Evolutionary conservation across 2,329 filamentous ascomycete genomes (phyloP).

Genomic region (Hyphodiscus sp.): DNA sequence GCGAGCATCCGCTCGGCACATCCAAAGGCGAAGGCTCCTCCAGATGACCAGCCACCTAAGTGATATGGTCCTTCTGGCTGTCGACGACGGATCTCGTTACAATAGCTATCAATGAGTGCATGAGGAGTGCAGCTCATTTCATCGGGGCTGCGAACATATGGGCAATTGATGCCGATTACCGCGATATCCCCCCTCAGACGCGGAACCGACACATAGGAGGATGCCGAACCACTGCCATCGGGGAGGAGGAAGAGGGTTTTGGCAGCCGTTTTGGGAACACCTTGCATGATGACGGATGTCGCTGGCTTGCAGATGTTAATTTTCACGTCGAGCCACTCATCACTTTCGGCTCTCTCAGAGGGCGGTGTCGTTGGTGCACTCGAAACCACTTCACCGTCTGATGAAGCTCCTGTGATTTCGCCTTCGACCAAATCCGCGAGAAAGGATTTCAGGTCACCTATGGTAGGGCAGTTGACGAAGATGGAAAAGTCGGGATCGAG

Average conservation of each 20-base stretch:
- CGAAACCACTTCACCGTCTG: no score
- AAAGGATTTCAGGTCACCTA: constrained; percentile 2
- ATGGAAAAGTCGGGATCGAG: constrained; percentile 13
- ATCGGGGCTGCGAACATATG: constrained; percentile 31
- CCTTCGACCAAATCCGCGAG: not conserved
- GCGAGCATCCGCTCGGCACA: constrained; percentile 35
- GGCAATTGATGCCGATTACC: constrained; percentile 36
- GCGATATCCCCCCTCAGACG: constrained; percentile 27
- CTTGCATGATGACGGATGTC: constrained; percentile 31
- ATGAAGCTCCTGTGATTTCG: not conserved
- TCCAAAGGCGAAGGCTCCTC: constrained; percentile 43
- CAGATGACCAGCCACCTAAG: constrained; percentile 48
- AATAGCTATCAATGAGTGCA: constrained; percentile 32
- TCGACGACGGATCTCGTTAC: constrained; percentile 39
- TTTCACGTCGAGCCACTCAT: not conserved
- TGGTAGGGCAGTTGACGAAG: constrained; percentile 27
- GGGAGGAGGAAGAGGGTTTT: constrained; percentile 36
- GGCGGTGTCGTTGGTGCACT: no score
- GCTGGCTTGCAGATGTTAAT: constrained; percentile 4
- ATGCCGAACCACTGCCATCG: constrained; percentile 38
- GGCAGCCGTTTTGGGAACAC: constrained; percentile 17
- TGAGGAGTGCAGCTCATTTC: constrained; percentile 30
- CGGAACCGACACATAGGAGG: constrained; percentile 35
- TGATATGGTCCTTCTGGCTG: constrained; percentile 42
- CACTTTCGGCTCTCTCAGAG: no score